A percentile compares a stretch with the other conserved stretches of the same genome.
These are phyloP conservation scores for Eimeria falciformis DNA, from an alignment of 169 alveolate genomes.

Conservation along the genomic window DNA sequence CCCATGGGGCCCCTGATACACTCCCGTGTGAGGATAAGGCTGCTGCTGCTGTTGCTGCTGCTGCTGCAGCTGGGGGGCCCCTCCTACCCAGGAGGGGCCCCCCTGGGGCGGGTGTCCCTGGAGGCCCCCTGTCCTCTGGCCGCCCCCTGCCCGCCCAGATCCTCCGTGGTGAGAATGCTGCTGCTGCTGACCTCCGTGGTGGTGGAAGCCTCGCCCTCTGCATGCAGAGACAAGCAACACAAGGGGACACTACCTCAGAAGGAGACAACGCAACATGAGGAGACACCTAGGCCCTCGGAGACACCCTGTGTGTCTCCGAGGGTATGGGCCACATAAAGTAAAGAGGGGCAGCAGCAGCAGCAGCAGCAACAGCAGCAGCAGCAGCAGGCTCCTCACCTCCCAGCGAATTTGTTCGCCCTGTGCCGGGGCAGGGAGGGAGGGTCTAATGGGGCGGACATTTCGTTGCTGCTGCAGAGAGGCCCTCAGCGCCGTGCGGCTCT, in stretches of 20 bases:
- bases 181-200: too few relatives aligned
- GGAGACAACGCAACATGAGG: too few relatives aligned
- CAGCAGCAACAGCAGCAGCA: neutral
- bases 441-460: neutral
- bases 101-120: slow-evolving; percentile 15
- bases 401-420: neutral
- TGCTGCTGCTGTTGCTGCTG: slow-evolving; percentile 39
- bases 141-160: neutral
- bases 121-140: neutral
- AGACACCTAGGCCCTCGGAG: too few relatives aligned
- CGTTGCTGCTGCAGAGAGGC: slow-evolving; percentile 33
- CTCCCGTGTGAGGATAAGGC: slow-evolving; percentile 25
- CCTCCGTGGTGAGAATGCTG: slow-evolving; percentile 20
- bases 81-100: slow-evolving; percentile 27
- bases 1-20: slow-evolving; percentile 17
- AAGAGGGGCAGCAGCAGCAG: slow-evolving; percentile 1
- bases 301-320: too few relatives aligned
- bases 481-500: slow-evolving; percentile 45
- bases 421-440: slow-evolving; percentile 12
- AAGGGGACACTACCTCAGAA: too few relatives aligned
- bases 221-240: neutral
- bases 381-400: neutral
- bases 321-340: too few relatives aligned
- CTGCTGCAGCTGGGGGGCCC: slow-evolving; percentile 38
- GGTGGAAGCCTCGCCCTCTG: neutral